Conservation (phyloP, 164 flowering plant species). For the Echeveria elegans region DNA sequence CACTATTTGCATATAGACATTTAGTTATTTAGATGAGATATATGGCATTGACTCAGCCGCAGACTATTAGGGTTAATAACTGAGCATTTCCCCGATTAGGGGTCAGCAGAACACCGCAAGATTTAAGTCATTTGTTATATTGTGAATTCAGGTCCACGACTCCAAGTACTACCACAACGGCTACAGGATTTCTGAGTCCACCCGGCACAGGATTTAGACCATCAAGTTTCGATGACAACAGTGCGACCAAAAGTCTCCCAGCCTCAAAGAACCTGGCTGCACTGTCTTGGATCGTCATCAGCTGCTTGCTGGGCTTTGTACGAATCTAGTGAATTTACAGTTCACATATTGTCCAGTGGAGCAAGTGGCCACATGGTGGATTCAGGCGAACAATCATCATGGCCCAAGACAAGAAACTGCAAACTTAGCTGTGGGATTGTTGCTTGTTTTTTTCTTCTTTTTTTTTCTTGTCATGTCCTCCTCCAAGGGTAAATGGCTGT, state of each 20-base stretch:
- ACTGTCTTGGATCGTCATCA: neutral
- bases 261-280: neutral
- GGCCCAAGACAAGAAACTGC: neutral
- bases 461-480: neutral
- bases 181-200: neutral
- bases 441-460: too few relatives aligned
- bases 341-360: neutral
- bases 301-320: neutral
- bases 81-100: too few relatives aligned
- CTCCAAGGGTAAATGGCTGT: neutral
- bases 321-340: neutral
- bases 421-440: neutral
- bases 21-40: too few relatives aligned
- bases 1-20: too few relatives aligned
- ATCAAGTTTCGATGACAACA: neutral
- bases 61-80: too few relatives aligned
- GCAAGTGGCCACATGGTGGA: neutral
- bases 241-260: neutral
- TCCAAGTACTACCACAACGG: neutral
- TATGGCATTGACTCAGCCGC: too few relatives aligned
- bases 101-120: too few relatives aligned
- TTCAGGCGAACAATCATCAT: neutral
- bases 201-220: neutral
- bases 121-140: too few relatives aligned
- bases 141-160: neutral